Percentiles rank a stretch among this genome's conserved stretches.
Evolutionary conservation across 345 rosid species (phyloP).

Genomic region (Brassica juncea): DNA sequence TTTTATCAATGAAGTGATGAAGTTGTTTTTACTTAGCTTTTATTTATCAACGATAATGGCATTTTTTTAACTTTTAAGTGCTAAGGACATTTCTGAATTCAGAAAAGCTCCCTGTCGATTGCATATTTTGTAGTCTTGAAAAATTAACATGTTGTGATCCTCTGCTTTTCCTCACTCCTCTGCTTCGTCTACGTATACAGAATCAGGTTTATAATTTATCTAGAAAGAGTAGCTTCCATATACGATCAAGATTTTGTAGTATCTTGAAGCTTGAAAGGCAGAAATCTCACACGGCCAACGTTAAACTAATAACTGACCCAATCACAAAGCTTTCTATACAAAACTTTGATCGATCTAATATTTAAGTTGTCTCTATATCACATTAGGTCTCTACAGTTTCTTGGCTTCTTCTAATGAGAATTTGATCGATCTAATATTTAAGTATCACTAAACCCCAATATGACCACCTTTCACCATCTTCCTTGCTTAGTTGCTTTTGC

Average conservation of each 20-base stretch:
- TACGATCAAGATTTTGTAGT: neutral
- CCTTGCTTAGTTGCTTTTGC: neutral
- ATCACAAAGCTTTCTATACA: neutral
- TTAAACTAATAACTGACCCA: neutral
- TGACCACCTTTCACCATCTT: neutral
- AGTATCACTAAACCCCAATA: neutral
- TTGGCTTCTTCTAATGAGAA: neutral
- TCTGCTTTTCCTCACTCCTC: neutral
- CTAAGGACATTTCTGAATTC: neutral
- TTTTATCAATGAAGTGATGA: neutral
- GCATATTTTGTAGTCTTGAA: neutral
- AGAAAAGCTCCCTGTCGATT: neutral
- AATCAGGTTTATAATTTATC: neutral
- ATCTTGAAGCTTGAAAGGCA: no score
- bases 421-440: neutral
- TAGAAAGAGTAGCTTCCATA: neutral
- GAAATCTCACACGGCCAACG: neutral
- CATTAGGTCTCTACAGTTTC: neutral
- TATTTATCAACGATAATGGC: neutral
- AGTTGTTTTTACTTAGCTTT: neutral
- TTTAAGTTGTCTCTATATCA: neutral
- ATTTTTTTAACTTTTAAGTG: neutral
- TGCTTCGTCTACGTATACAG: neutral
- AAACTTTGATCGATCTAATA: no score
- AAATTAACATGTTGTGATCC: neutral